Conservation (phyloP, 2,329 filamentous ascomycete genomes). For the Cephalotrichum gorgonifer region DNA sequence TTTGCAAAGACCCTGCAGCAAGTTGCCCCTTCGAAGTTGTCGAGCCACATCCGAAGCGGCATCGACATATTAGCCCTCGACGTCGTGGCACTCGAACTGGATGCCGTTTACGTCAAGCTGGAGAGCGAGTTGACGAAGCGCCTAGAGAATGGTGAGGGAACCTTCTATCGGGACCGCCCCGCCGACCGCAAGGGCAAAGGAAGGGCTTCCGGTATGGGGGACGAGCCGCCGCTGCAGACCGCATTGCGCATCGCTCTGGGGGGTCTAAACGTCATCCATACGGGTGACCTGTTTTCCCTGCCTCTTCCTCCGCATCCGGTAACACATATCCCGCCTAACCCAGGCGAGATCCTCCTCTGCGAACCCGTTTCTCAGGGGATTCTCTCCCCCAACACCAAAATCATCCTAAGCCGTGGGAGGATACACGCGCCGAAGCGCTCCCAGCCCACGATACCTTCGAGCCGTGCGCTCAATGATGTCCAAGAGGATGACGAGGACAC, state of each 20-base stretch:
- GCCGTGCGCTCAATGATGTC: slow-evolving; percentile 48
- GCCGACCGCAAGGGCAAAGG: slow-evolving; percentile 1
- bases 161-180: slow-evolving; percentile 61
- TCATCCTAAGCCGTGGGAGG: slow-evolving; percentile 64
- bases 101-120: slow-evolving; percentile 78
- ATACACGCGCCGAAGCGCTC: slow-evolving; percentile 41
- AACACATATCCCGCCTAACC: slow-evolving; percentile 73
- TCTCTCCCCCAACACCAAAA: slow-evolving; percentile 65
- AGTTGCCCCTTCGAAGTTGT: slow-evolving; percentile 64
- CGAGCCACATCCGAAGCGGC: slow-evolving; percentile 60
- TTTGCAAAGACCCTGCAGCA: slow-evolving; percentile 67
- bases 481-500: slow-evolving; percentile 64
- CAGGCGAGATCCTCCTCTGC: slow-evolving; percentile 82
- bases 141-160: slow-evolving; percentile 73
- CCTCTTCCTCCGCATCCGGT: slow-evolving; percentile 76
- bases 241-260: slow-evolving; percentile 67
- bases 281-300: slow-evolving; percentile 68
- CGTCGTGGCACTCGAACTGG: slow-evolving; percentile 67
- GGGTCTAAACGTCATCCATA: slow-evolving; percentile 66
- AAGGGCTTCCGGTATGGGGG: not conserved
- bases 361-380: slow-evolving; percentile 89
- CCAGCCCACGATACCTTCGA: slow-evolving; percentile 33
- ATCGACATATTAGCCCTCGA: slow-evolving; percentile 80
- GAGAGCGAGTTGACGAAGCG: slow-evolving; percentile 72
- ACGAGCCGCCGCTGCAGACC: slow-evolving; percentile 49